Evolutionary conservation across 164 flowering plant species (phyloP), one percentile per base, ranked within the genome.

Genomic region (Protea cynaroides): DNA sequence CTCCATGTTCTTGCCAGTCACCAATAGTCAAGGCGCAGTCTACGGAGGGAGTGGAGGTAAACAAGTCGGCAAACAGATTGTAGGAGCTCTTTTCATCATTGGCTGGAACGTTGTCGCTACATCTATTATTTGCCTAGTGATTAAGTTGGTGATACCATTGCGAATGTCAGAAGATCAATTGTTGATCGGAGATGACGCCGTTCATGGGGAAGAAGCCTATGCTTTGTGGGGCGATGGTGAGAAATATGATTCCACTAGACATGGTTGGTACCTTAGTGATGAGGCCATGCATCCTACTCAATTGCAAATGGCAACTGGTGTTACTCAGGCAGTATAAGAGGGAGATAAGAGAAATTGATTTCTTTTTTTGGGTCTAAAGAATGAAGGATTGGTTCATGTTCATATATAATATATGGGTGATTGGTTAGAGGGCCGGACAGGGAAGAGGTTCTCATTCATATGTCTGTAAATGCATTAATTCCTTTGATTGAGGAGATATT

Each of bases 201-300:
- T 72, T 24, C 83, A 80, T 56, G 83, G 83, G 7, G 83, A 80
- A 62, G 83, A 80, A 43, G 81, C 83, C 6, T 80, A 80, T 58
- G 80, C 83, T 0, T 53, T 75, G 69, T 70, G 74, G 77, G 79
- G 82, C 1, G 75, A 79, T 47, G 82, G 82, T 4, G 82, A 79
- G 71, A 76, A 59, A 63, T 76, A 69, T 44, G 79, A 76, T 43
- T 25, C 55, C 11, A 25, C 72, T 1, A 72, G 64, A 67, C 74
- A 78, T 62, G 76, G 78, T 15, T 68, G 59, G 71, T 71, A 71
- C 37, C 63, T 66, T 38, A 29, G 5, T 29, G 79, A 76, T 71
- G 77, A 69, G 7, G 71, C 77, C 0, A 8, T 47, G 6, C 72
- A 71, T n/a, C 21, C n/a, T 10, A 68, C 34, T 29, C 34, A 29